Evolutionary conservation across 306 rosid species (phyloP).

Genomic region (Canavalia gladiata): DNA sequence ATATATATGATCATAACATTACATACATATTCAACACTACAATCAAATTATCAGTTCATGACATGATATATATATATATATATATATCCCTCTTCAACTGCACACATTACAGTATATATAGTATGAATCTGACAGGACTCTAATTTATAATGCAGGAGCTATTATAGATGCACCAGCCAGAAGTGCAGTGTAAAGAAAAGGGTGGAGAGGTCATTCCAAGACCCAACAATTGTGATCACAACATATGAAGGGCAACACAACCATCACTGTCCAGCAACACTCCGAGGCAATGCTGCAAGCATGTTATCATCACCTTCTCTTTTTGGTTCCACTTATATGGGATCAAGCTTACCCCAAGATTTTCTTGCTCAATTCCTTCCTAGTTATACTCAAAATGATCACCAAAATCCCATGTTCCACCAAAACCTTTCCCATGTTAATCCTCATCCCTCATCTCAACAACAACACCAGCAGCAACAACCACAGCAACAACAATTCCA

Average conservation of each 20-base stretch:
- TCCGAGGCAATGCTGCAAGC: constrained; percentile 68
- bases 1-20: neutral
- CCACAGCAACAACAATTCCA: constrained; percentile 55
- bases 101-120: neutral
- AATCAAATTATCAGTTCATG: neutral
- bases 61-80: neutral
- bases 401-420: constrained; percentile 54
- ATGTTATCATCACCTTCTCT: constrained; percentile 62
- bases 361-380: constrained; percentile 78
- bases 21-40: neutral
- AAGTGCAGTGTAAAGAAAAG: constrained; percentile 85
- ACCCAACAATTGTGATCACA: constrained; percentile 79
- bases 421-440: constrained; percentile 50
- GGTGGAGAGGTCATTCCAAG: constrained; percentile 85
- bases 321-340: constrained; percentile 53
- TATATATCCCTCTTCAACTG: neutral
- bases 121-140: neutral
- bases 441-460: neutral
- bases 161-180: constrained; percentile 88
- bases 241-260: constrained; percentile 93
- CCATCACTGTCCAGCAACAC: constrained; percentile 88
- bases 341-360: constrained; percentile 60
- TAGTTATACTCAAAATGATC: constrained; percentile 48
- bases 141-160: constrained; percentile 64
- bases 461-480: neutral